A percentile compares a stretch with the other conserved stretches of the same genome.
phyloP scores from a whole-genome alignment of 2,329 filamentous ascomycete genomes.

The Geosmithia morbida region DNA sequence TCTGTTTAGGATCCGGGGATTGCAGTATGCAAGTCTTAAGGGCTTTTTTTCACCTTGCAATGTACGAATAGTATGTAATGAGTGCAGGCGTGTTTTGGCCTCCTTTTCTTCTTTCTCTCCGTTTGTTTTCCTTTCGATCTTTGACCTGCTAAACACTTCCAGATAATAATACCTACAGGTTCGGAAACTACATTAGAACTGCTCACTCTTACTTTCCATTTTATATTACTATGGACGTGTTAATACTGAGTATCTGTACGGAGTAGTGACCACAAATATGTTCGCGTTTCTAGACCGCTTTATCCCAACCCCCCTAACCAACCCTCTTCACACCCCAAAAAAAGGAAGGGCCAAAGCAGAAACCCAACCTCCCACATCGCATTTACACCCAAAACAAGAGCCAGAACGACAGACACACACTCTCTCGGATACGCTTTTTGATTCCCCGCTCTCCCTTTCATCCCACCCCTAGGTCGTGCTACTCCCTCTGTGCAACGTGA shows the following conservation, averaged over 20 bases:
- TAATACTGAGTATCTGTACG: too few relatives aligned
- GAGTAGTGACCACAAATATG: too few relatives aligned
- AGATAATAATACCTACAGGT: too few relatives aligned
- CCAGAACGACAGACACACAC: not conserved
- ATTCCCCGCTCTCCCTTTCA: not conserved
- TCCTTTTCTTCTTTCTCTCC: not conserved
- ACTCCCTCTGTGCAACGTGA: not conserved
- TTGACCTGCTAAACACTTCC: too few relatives aligned
- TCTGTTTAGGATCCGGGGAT: not conserved
- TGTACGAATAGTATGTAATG: not conserved
- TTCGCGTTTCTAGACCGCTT: not conserved
- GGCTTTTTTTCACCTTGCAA: not conserved
- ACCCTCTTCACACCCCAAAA: not conserved
- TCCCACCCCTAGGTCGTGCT: not conserved
- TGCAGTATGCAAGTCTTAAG: not conserved
- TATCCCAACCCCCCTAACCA: not conserved
- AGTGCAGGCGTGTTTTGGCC: not conserved
- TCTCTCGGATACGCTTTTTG: not conserved
- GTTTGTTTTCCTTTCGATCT: too few relatives aligned
- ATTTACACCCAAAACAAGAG: not conserved
- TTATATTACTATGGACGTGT: too few relatives aligned
- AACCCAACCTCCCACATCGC: not conserved
- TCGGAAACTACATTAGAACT: too few relatives aligned
- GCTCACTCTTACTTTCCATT: too few relatives aligned
- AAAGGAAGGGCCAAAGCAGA: not conserved